These are phyloP conservation scores for Rhamnella rubrinervis DNA, from an alignment of 331 rosid species.

Conservation along the genomic window DNA sequence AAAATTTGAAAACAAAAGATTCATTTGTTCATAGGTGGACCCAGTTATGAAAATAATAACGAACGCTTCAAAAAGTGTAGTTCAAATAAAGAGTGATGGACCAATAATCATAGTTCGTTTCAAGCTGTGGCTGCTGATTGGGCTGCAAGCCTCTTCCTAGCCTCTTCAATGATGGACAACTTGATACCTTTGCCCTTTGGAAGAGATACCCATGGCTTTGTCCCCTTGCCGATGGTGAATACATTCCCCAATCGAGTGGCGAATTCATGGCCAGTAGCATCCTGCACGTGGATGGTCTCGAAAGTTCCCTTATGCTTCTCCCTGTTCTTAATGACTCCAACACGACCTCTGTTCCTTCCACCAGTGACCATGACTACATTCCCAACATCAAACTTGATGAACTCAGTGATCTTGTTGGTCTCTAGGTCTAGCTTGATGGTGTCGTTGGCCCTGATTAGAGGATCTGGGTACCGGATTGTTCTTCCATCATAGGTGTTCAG, in stretches of 20 bases:
- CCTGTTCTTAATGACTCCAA: conserved; percentile 49
- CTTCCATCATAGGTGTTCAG: conserved; percentile 44
- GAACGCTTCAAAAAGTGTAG: neutral
- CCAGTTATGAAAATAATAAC: neutral
- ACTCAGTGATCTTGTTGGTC: conserved; percentile 38
- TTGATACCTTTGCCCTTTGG: conserved; percentile 52
- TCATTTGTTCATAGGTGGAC: neutral
- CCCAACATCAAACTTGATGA: conserved; percentile 52
- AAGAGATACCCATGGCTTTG: conserved; percentile 43
- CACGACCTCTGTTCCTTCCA: conserved; percentile 46
- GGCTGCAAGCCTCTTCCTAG: conserved; percentile 47
- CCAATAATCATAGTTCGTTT: neutral
- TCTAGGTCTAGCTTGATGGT: conserved; percentile 51
- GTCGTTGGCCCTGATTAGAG: conserved; percentile 51
- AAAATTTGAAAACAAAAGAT: neutral
- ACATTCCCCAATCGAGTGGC: conserved; percentile 47
- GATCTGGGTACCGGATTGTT: conserved; percentile 46
- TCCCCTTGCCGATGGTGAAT: conserved; percentile 46
- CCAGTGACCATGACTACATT: conserved; percentile 54
- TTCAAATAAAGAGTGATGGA: neutral
- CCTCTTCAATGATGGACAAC: conserved; percentile 47
- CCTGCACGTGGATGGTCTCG: conserved; percentile 45
- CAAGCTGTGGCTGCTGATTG: conserved; percentile 36
- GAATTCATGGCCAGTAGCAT: conserved; percentile 45
- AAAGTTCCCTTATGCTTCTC: conserved; percentile 52